Evolutionary conservation across 2,329 filamentous ascomycete species (phyloP).

Genomic region (Penicillium sp.): DNA sequence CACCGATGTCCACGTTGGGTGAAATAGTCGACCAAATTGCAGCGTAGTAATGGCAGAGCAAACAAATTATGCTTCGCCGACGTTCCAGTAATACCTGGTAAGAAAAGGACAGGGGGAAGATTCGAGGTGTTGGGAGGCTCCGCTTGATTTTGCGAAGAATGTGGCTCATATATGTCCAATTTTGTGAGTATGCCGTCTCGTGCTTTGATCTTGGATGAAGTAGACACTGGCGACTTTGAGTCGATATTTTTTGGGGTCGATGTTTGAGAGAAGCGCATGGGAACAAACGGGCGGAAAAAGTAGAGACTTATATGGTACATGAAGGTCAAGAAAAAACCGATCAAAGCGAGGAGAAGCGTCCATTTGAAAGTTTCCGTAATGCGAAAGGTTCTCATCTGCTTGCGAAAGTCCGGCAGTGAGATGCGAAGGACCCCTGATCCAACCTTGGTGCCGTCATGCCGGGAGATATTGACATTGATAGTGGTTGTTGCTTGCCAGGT

Average conservation of each 20-base stretch:
- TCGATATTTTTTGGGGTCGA: background rate
- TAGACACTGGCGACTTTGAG: background rate
- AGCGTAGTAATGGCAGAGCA: background rate
- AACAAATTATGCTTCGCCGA: background rate
- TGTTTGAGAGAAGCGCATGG: background rate
- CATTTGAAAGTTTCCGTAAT: background rate
- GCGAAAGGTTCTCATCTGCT: background rate
- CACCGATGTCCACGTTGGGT: background rate
- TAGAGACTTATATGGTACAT: background rate
- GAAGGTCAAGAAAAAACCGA: background rate
- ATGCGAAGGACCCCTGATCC: background rate
- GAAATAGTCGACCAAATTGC: background rate
- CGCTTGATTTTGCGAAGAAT: background rate
- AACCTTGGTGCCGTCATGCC: background rate
- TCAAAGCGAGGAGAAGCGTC: background rate
- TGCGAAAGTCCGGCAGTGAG: background rate
- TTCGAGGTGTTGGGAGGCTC: background rate
- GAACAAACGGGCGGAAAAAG: background rate
- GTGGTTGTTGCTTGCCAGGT: background rate
- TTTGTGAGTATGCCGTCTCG: background rate
- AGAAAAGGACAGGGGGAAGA: background rate
- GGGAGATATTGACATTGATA: background rate
- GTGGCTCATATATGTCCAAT: background rate
- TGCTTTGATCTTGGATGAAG: background rate
- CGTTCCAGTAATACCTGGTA: background rate